phyloP scores from a whole-genome alignment of 345 rosid species.

The Dimocarpus longan region DNA sequence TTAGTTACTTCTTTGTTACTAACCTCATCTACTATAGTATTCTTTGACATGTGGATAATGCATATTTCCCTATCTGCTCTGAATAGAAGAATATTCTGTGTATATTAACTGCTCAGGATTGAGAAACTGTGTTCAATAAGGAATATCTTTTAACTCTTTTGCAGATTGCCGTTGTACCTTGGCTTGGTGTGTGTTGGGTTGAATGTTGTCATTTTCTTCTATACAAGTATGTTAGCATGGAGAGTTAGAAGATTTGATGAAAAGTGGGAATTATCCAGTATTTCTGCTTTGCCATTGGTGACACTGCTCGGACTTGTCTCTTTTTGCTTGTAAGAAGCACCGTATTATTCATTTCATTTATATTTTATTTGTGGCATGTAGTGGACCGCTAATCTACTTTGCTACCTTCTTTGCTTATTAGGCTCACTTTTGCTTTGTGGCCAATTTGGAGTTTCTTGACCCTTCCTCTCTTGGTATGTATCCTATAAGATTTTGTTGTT shows the following conservation, averaged over 20 bases:
- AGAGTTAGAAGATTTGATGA: slow-evolving; percentile 83
- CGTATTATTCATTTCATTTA: slow-evolving; percentile 7
- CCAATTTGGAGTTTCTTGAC: slow-evolving; percentile 96
- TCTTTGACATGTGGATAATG: not conserved
- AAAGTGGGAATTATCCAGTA: slow-evolving; percentile 80
- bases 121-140: slow-evolving; percentile 1
- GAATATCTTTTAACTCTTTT: slow-evolving; percentile 14
- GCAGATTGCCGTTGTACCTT: slow-evolving; percentile 82
- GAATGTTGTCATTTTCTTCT: slow-evolving; percentile 69
- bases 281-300: slow-evolving; percentile 79
- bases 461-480: slow-evolving; percentile 87
- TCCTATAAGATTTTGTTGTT: slow-evolving; percentile 4
- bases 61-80: not conserved
- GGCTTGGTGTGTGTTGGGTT: slow-evolving; percentile 73
- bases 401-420: slow-evolving; percentile 32
- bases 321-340: slow-evolving; percentile 76
- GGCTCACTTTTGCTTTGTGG: slow-evolving; percentile 84
- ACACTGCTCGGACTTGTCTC: slow-evolving; percentile 82
- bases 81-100: not conserved
- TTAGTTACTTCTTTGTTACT: not conserved
- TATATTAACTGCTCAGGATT: slow-evolving; percentile 1
- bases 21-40: not conserved
- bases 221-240: slow-evolving; percentile 78
- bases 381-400: slow-evolving; percentile 18
- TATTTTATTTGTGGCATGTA: slow-evolving; percentile 10